Conservation (phyloP, 257 asterid species). For the Catharanthus roseus region DNA sequence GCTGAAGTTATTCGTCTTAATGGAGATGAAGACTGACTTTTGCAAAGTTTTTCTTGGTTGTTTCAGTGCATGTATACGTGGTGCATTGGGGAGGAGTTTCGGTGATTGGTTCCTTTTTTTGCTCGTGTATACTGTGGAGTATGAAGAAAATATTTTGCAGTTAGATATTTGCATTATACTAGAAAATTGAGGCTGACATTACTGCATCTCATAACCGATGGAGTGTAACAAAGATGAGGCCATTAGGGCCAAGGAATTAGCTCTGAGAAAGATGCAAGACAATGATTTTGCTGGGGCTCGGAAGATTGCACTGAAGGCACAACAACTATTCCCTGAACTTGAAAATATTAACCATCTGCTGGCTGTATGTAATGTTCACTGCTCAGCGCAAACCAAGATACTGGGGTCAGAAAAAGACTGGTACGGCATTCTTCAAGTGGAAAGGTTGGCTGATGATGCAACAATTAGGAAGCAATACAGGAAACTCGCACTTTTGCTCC, state of each 20-base stretch:
- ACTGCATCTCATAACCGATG: slow-evolving; percentile 28
- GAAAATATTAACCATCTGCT: slow-evolving; percentile 66
- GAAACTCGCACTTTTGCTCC: slow-evolving; percentile 70
- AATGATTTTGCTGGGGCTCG: slow-evolving; percentile 71
- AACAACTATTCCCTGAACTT: slow-evolving; percentile 60
- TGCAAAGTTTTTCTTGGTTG: neutral
- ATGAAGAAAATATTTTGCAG: neutral
- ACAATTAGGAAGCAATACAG: slow-evolving; percentile 64
- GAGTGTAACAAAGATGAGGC: slow-evolving; percentile 94
- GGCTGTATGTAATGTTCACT: slow-evolving; percentile 68
- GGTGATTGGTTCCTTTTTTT: neutral
- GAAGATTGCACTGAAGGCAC: slow-evolving; percentile 54
- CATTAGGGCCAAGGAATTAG: slow-evolving; percentile 53
- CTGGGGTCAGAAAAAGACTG: slow-evolving; percentile 68
- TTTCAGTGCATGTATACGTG: neutral
- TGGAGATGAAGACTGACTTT: neutral
- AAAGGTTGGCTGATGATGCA: slow-evolving; percentile 50
- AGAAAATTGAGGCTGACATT: slow-evolving; percentile 11
- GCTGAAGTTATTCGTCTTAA: neutral
- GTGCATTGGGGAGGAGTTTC: neutral
- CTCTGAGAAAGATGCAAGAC: slow-evolving; percentile 59
- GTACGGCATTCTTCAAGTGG: slow-evolving; percentile 71
- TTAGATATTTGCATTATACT: neutral
- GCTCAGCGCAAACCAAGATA: slow-evolving; percentile 44
- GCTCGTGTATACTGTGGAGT: neutral